Evolutionary conservation across 352 stramenopile genomes (phyloP).

Genomic region (Pythium aquatile): DNA sequence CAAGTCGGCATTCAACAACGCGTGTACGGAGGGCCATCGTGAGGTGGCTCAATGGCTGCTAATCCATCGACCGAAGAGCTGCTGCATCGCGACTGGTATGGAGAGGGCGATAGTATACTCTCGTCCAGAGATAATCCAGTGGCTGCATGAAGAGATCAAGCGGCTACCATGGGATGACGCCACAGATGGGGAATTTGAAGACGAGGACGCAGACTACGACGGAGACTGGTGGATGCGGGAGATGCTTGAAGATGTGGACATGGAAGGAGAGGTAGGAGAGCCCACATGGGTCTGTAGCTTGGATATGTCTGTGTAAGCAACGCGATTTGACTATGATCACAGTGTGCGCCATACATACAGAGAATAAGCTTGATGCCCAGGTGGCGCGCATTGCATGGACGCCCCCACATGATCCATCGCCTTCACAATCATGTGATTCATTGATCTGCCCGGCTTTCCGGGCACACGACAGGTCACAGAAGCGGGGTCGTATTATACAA

Average conservation of each 20-base stretch:
- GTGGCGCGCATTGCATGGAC: background rate
- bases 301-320: background rate
- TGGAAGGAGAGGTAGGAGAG: slow-evolving; percentile 1
- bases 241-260: slow-evolving; percentile 23
- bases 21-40: slow-evolving; percentile 47
- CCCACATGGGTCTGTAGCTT: background rate
- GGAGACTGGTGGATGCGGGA: slow-evolving; percentile 7
- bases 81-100: slow-evolving; percentile 34
- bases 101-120: slow-evolving; percentile 34
- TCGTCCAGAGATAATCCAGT: slow-evolving; percentile 23
- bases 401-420: background rate
- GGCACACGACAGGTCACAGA: background rate
- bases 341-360: background rate
- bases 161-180: slow-evolving; percentile 6
- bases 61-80: slow-evolving; percentile 38
- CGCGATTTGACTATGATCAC: background rate
- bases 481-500: background rate
- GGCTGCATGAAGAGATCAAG: slow-evolving; percentile 34
- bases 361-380: background rate
- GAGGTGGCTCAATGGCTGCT: slow-evolving; percentile 61
- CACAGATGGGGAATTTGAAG: slow-evolving; percentile 20
- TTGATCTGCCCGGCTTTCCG: background rate
- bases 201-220: slow-evolving; percentile 17
- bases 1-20: slow-evolving; percentile 67
- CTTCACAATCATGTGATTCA: slow-evolving; percentile 1